Base-by-base conservation (phyloP, 306 rosid genomes). In the Alnus rubra region DNA sequence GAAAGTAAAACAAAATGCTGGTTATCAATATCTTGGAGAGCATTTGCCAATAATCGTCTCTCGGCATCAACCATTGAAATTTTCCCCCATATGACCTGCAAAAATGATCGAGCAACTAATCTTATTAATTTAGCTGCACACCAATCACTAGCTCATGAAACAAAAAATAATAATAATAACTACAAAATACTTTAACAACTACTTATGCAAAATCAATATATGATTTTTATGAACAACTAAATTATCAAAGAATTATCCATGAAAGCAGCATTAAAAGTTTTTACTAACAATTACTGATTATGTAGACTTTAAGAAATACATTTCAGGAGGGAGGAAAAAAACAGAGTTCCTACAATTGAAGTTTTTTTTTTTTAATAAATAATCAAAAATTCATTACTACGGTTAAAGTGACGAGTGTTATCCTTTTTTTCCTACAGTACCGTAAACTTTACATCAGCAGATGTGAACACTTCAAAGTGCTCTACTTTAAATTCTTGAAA, bases 31-130 rank as follows among this genome's bases (percentile, higher is more conserved):
- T 96, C 99, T 74, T 92, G 85, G 68, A 96, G 98, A 77, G 99
- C 99, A 79, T 81, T 82, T 67, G 94, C 94, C 83, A 96, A 80
- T 73, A 96, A 82, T 77, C 99, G 84, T 83, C 91, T 93, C 92
- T 96, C 99, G 18, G 99, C 99, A 90, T 93, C 98, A 58, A 96
- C 90, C 99, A 96, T 96, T 53, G 99, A 90, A 85, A 96, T 96
- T 84, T 90, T 96, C 14, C 99, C 99, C 99, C 99, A 96, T 23
- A 96, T 84, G 72, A 96, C 99, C 99, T 96, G 89, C 70, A 86
- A 56, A 78, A 81, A 79, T 82, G 79, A 84, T 19, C 28, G 58
- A 67, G 15, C 23, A 54, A 75, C 75, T 67, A 28, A 42, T 76
- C 65, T 44, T 56, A 79, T 81, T 78, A 80, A 76, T 73, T n/a